Conservation (phyloP, 202 grass and related monocot species). For the Cymbopogon flexuosus region DNA sequence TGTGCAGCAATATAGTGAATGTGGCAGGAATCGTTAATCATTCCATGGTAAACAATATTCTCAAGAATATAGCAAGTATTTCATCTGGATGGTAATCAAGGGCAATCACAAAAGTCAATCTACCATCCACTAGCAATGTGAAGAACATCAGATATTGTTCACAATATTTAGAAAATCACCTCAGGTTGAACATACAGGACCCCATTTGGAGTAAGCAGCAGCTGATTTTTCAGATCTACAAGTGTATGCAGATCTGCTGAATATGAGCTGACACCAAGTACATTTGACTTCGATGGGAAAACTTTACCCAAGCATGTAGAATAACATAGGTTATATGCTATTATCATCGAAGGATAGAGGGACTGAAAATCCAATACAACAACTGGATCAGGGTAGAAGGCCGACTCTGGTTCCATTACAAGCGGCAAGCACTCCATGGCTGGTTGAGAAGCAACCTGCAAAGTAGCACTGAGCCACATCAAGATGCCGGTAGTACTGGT, state of each 20-base stretch:
- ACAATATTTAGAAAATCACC: conserved; percentile 47
- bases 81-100: conserved; percentile 10
- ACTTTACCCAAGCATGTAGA: conserved; percentile 95
- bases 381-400: conserved; percentile 92
- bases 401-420: conserved; percentile 97
- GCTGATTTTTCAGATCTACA: conserved; percentile 57
- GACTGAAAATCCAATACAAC: conserved; percentile 97
- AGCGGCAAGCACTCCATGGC: conserved; percentile 97
- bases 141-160: not conserved
- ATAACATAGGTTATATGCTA: conserved; percentile 96
- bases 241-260: conserved; percentile 54
- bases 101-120: not conserved
- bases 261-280: conserved; percentile 88
- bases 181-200: conserved; percentile 78
- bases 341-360: conserved; percentile 99
- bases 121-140: not conserved
- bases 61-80: conserved; percentile 20
- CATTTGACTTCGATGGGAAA: conserved; percentile 72
- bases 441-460: conserved; percentile 90
- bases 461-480: conserved; percentile 32
- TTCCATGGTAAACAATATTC: conserved; percentile 14
- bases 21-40: not conserved
- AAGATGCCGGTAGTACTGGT: conserved; percentile 8
- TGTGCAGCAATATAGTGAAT: not conserved
- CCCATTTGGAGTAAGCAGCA: conserved; percentile 79